Evolutionary conservation across 805 yeast species (phyloP).

Genomic region (Ogataea sp.): DNA sequence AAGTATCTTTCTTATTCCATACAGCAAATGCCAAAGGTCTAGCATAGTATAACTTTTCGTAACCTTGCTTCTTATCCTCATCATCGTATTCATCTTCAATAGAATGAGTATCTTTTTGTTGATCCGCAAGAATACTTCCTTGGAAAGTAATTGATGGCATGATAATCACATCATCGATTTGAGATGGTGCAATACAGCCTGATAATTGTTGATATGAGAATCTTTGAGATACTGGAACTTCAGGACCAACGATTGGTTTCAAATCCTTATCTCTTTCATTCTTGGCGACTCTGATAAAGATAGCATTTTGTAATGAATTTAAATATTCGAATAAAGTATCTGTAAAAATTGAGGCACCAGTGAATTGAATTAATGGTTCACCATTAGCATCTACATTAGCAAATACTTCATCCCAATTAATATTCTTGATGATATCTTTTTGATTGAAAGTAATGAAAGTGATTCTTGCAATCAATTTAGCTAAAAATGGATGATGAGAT

Average conservation of each 20-base stretch:
- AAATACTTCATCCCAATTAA: slow-evolving; percentile 21
- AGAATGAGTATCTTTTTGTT: neutral
- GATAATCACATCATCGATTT: slow-evolving; percentile 20
- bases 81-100: slow-evolving; percentile 21
- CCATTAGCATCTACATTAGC: slow-evolving; percentile 23
- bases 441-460: slow-evolving; percentile 12
- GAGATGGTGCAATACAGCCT: slow-evolving; percentile 21
- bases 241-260: slow-evolving; percentile 19
- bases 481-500: slow-evolving; percentile 18
- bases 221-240: slow-evolving; percentile 6
- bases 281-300: slow-evolving; percentile 17
- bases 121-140: slow-evolving; percentile 6
- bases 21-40: slow-evolving; percentile 21
- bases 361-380: slow-evolving; percentile 22
- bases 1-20: slow-evolving; percentile 11
- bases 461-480: slow-evolving; percentile 17
- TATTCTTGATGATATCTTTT: slow-evolving; percentile 4
- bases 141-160: slow-evolving; percentile 23
- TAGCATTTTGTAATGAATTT: slow-evolving; percentile 12
- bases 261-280: slow-evolving; percentile 10
- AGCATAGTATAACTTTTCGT: slow-evolving; percentile 20
- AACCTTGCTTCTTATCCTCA: slow-evolving; percentile 19
- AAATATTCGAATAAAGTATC: slow-evolving; percentile 24
- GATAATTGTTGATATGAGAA: slow-evolving; percentile 19
- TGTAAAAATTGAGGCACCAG: slow-evolving; percentile 24